A percentile compares a stretch with the other conserved stretches of the same genome.
These are phyloP conservation scores for Porogramme epimiltina DNA, from an alignment of 1,284 basidiomycete genomes.

Conservation along the genomic window DNA sequence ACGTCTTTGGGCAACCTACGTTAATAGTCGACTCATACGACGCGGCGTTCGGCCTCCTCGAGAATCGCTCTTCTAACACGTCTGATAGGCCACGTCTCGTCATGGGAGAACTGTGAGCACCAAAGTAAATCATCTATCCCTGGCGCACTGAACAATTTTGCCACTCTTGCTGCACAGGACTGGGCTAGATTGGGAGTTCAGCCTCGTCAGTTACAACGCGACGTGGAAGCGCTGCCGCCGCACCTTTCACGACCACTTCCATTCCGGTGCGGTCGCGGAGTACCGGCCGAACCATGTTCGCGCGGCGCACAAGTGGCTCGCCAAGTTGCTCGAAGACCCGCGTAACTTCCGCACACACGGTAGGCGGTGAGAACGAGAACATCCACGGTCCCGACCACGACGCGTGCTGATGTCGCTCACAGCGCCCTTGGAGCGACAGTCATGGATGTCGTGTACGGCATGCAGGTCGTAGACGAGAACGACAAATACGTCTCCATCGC, in stretches of 20 bases:
- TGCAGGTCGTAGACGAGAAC: neutral
- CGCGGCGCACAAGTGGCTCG: constrained; percentile 5
- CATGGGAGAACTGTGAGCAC: constrained; percentile 11
- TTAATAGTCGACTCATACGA: constrained; percentile 13
- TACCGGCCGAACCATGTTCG: constrained; percentile 8
- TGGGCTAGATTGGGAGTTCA: constrained; percentile 1
- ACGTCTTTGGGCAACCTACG: constrained; percentile 11
- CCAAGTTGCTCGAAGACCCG: constrained; percentile 7
- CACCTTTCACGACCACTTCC: constrained; percentile 9
- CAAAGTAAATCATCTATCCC: neutral
- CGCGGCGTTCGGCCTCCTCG: constrained; percentile 6
- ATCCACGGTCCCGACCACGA: neutral
- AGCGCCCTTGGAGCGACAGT: constrained; percentile 8
- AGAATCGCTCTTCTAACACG: constrained; percentile 10
- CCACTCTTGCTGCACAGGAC: neutral
- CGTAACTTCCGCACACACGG: constrained; percentile 5
- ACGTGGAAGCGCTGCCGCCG: constrained; percentile 7
- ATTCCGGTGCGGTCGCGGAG: neutral
- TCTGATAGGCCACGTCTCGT: constrained; percentile 12
- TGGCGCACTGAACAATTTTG: neutral
- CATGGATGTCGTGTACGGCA: constrained; percentile 12
- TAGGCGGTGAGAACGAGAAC: constrained; percentile 2
- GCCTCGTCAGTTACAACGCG: neutral
- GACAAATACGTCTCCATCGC: constrained; percentile 17
- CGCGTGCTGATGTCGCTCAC: neutral